These are phyloP conservation scores for Diaporthe humulicola DNA, from an alignment of 2,329 filamentous ascomycete species.

Conservation along the genomic window DNA sequence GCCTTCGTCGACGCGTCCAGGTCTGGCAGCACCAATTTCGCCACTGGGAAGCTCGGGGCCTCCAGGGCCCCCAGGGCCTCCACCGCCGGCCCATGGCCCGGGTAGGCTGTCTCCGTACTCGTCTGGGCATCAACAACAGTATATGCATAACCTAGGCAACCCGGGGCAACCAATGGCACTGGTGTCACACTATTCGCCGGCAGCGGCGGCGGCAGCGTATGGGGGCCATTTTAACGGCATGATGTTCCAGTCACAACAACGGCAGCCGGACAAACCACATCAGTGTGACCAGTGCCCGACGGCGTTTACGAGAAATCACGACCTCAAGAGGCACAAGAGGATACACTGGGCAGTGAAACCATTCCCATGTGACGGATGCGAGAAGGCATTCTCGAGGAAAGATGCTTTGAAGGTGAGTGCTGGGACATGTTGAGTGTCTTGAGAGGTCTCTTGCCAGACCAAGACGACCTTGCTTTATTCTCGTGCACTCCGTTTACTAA, in stretches of 20 bases:
- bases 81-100: slow-evolving; percentile 20
- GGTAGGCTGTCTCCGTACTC: slow-evolving; percentile 46
- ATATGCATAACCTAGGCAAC: slow-evolving; percentile 81
- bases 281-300: slow-evolving; percentile 94
- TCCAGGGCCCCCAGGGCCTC: slow-evolving; percentile 7
- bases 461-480: neutral
- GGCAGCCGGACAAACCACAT: slow-evolving; percentile 83
- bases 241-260: slow-evolving; percentile 58
- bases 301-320: slow-evolving; percentile 96
- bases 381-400: slow-evolving; percentile 97
- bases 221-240: slow-evolving; percentile 53
- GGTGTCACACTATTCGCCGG: slow-evolving; percentile 54
- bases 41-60: slow-evolving; percentile 36
- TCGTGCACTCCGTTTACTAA: slow-evolving; percentile 1
- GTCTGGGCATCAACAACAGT: slow-evolving; percentile 57
- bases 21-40: slow-evolving; percentile 62
- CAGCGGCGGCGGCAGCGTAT: slow-evolving; percentile 50
- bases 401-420: slow-evolving; percentile 91
- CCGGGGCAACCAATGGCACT: slow-evolving; percentile 80
- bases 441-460: neutral
- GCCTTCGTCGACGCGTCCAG: slow-evolving; percentile 33
- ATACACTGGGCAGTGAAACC: slow-evolving; percentile 97
- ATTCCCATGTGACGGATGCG: slow-evolving; percentile 90
- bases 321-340: slow-evolving; percentile 93
- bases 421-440: neutral